Percentiles rank a stretch among this genome's conserved stretches.
These are phyloP conservation scores for Bretschneidera sinensis DNA, from an alignment of 345 rosid genomes.

Conservation along the genomic window DNA sequence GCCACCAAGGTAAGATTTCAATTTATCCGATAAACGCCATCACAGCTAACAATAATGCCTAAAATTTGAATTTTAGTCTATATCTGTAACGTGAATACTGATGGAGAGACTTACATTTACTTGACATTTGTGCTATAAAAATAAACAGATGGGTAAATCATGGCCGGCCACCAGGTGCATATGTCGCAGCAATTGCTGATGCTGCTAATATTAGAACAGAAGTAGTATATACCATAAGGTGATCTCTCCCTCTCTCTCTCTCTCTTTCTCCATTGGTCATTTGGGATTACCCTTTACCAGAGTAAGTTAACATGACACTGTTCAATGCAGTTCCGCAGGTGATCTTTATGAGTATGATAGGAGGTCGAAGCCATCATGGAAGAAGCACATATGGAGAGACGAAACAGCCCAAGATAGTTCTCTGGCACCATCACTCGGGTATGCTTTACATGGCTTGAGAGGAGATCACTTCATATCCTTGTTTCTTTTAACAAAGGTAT, in stretches of 20 bases:
- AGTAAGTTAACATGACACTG: slow-evolving; percentile 14
- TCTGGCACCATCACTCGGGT: slow-evolving; percentile 38
- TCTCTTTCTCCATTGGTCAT: no score
- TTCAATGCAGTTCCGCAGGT: slow-evolving; percentile 50
- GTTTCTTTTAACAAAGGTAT: slow-evolving; percentile 67
- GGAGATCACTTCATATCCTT: slow-evolving; percentile 51
- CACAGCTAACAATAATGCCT: slow-evolving; percentile 7
- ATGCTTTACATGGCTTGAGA: slow-evolving; percentile 31
- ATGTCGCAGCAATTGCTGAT: slow-evolving; percentile 56
- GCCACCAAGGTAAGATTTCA: slow-evolving; percentile 45
- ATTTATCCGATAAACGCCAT: neutral
- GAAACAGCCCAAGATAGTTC: slow-evolving; percentile 32
- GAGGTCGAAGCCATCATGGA: slow-evolving; percentile 67
- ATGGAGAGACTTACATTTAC: slow-evolving; percentile 24
- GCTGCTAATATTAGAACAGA: slow-evolving; percentile 44
- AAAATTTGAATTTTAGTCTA: slow-evolving; percentile 15
- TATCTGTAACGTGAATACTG: slow-evolving; percentile 16
- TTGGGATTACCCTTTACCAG: no score
- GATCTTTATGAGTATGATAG: slow-evolving; percentile 59
- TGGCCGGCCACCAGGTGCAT: slow-evolving; percentile 59
- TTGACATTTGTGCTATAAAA: slow-evolving; percentile 28
- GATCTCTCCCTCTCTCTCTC: slow-evolving; percentile 18
- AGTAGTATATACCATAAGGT: slow-evolving; percentile 58
- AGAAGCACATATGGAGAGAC: slow-evolving; percentile 54
- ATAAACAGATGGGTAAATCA: slow-evolving; percentile 61